Evolutionary conservation across 345 rosid genomes (phyloP), one percentile per base, ranked within the genome.

Genomic region (Sisymbrium altissimum): DNA sequence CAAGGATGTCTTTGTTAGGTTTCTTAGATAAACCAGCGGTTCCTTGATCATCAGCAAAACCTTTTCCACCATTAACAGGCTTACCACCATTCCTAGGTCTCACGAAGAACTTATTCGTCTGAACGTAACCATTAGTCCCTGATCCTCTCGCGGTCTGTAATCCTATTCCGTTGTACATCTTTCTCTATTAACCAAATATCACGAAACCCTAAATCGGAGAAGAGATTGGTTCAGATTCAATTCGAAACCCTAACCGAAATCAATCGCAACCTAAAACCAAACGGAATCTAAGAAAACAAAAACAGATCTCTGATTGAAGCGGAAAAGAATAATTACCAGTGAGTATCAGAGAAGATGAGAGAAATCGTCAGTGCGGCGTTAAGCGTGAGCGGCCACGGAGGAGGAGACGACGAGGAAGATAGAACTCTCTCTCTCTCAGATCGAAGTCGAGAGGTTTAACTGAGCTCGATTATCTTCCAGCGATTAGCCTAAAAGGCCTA

Each of bases 61-160:
- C 91, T 73, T 46, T 83, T 21, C 83, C 78, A 58, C 72, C 73
- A 36, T 77, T 85, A n/a, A 86, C 76, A 7, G 89, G 88, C 83
- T 86, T 85, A 36, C 85, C 90, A 8, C 94, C 86, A 41, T 49
- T 71, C 78, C 77, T 92, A 4, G 88, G 81, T 82, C 71, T 92
- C 61, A 92, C 87, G 9, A 96, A 92, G 54, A 96, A 96, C 82
- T 84, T 92, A 80, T 89, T 95, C 45, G 87, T 82, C 82, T 92
- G 98, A 56, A 92, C 83, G 76, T 95, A 87, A 1, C 99, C 99
- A 56, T 95, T 95, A 17, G 99, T 95, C 25, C 96, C 99, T 0
- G 99, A 95, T n/a, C 99, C 99, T 52, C 99, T 85, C 1, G 98
- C 85, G 29, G 99, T 95, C 78, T 88, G 97, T 50, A 95, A 75